phyloP scores from a whole-genome alignment of 1,139 yeast species.

The Candida sp. region DNA sequence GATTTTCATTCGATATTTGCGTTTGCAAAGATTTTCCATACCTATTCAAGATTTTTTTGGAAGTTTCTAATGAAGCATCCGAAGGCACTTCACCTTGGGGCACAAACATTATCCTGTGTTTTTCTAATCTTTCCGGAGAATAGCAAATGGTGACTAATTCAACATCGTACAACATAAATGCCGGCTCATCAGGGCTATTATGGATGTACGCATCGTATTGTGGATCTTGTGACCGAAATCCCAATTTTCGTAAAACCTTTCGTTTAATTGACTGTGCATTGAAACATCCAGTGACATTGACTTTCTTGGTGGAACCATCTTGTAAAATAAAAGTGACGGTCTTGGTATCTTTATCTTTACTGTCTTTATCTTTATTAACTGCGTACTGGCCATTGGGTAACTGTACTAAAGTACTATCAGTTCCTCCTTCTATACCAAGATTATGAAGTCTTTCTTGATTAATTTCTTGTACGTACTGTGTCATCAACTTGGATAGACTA shows the following conservation, averaged over 20 bases:
- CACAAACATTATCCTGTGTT: slow-evolving; percentile 70
- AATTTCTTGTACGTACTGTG: slow-evolving; percentile 11
- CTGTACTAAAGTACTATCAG: slow-evolving; percentile 10
- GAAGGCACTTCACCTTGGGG: slow-evolving; percentile 64
- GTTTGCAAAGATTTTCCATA: slow-evolving; percentile 26
- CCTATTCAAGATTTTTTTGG: slow-evolving; percentile 40
- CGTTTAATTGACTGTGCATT: slow-evolving; percentile 78
- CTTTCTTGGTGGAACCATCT: slow-evolving; percentile 71
- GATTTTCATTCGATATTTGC: slow-evolving; percentile 7
- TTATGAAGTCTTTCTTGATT: not conserved
- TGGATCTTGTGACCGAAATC: slow-evolving; percentile 37
- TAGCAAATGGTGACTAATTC: slow-evolving; percentile 83
- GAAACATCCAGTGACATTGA: slow-evolving; percentile 77
- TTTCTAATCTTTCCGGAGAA: slow-evolving; percentile 67
- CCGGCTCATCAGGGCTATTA: slow-evolving; percentile 7
- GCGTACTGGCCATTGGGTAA: slow-evolving; percentile 1
- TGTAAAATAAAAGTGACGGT: slow-evolving; percentile 67
- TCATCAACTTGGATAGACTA: slow-evolving; percentile 24
- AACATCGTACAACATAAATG: slow-evolving; percentile 57
- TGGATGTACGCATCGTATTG: slow-evolving; percentile 45
- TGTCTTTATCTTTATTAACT: not conserved
- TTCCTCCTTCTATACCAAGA: slow-evolving; percentile 4
- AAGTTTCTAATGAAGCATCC: slow-evolving; percentile 58
- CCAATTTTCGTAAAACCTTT: slow-evolving; percentile 62
- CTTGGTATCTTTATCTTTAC: slow-evolving; percentile 32